Conservation (phyloP, 192 early-diverging fungal species). For the Diversispora epigaea region DNA sequence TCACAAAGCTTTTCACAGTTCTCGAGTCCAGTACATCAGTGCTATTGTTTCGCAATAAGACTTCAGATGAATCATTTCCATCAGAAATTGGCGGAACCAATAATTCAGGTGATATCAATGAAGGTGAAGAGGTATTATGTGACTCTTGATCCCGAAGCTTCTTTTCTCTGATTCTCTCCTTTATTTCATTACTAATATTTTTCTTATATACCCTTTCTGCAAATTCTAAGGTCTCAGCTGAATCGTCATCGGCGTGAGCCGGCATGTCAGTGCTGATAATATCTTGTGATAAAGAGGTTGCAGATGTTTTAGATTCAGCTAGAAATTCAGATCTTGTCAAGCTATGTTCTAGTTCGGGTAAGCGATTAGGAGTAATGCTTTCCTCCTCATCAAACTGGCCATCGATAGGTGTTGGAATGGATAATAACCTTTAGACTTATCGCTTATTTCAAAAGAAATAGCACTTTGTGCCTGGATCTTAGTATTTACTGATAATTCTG, state of each 20-base stretch:
- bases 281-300: neutral
- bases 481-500: too few species aligned
- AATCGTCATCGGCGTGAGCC: too few species aligned
- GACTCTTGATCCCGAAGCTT: constrained; percentile 11
- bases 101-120: too few species aligned
- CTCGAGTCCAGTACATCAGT: too few species aligned
- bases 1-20: too few species aligned
- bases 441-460: constrained; percentile 8
- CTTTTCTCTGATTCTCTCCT: constrained; percentile 11
- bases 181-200: constrained; percentile 22
- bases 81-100: too few species aligned
- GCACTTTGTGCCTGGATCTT: constrained; percentile 9
- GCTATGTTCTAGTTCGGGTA: constrained; percentile 25
- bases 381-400: neutral
- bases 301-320: neutral
- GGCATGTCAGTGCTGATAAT: too few species aligned
- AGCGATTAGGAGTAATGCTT: neutral
- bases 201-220: constrained; percentile 24
- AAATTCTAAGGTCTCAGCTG: neutral
- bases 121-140: neutral
- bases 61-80: too few species aligned
- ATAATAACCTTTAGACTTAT: neutral
- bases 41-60: too few species aligned
- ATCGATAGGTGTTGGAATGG: neutral
- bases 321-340: constrained; percentile 5